Evolutionary conservation across 179 eudicot genomes (phyloP).

Genomic region (Spergularia azorica): DNA sequence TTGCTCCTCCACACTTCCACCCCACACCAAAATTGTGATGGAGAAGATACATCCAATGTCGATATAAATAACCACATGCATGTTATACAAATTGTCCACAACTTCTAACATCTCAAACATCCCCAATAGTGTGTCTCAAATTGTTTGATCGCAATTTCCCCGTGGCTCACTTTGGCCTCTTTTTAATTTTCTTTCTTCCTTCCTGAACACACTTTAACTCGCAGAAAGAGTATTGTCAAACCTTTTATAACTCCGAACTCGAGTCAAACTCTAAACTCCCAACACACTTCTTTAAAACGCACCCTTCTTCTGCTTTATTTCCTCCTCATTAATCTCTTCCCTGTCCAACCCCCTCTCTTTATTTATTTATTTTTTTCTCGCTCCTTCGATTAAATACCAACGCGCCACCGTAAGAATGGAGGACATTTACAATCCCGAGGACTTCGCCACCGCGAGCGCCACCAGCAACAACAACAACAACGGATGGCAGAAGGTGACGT

Average conservation of each 20-base stretch:
- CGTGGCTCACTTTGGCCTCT: background rate
- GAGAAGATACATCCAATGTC: no score
- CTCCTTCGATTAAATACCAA: no score
- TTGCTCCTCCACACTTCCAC: no score
- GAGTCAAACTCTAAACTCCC: background rate
- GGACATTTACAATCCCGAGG: constrained; percentile 23
- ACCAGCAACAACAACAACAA: constrained; percentile 34
- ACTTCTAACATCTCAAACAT: background rate
- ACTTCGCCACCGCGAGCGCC: constrained; percentile 8
- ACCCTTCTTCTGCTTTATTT: background rate
- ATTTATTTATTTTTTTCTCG: no score
- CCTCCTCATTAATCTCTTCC: background rate
- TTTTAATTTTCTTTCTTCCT: no score
- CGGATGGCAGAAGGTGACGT: constrained; percentile 75
- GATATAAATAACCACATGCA: constrained; percentile 3
- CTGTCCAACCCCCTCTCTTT: no score
- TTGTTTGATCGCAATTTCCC: constrained; percentile 11
- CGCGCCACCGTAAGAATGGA: background rate
- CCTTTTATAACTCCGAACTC: background rate
- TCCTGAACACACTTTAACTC: background rate
- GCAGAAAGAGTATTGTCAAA: background rate
- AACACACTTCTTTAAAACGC: background rate
- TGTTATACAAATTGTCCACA: constrained; percentile 4
- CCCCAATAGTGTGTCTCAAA: background rate
- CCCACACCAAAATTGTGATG: no score